These are phyloP conservation scores for Lachancea nothofagi DNA, from an alignment of 805 yeast species.

Conservation along the genomic window DNA sequence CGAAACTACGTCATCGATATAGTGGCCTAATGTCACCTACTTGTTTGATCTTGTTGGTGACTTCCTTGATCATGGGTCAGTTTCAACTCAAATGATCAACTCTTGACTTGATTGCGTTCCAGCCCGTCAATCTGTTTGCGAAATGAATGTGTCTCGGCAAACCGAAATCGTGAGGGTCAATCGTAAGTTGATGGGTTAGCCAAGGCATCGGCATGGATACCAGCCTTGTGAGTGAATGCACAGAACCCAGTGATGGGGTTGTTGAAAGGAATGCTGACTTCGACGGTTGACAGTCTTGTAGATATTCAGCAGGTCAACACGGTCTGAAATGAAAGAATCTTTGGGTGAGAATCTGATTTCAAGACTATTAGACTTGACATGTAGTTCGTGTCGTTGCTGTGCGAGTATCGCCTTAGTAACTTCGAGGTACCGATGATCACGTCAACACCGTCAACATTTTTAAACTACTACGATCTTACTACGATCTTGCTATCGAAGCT, in stretches of 20 bases:
- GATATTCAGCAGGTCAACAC: slow-evolving; percentile 90
- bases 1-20: slow-evolving; percentile 94
- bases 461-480: no score
- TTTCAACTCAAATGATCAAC: slow-evolving; percentile 89
- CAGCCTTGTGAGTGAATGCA: slow-evolving; percentile 99
- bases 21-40: slow-evolving; percentile 93
- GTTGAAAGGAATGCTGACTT: slow-evolving; percentile 95
- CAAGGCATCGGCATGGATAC: slow-evolving; percentile 97
- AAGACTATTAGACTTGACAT: slow-evolving; percentile 95
- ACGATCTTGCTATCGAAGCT: no score
- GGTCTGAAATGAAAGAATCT: slow-evolving; percentile 94
- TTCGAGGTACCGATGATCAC: slow-evolving; percentile 97
- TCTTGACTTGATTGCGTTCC: slow-evolving; percentile 98
- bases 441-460: slow-evolving; percentile 98
- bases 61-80: slow-evolving; percentile 93
- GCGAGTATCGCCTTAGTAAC: slow-evolving; percentile 88
- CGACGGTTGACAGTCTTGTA: slow-evolving; percentile 96
- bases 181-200: slow-evolving; percentile 99
- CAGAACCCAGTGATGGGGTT: slow-evolving; percentile 99
- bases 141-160: slow-evolving; percentile 94
- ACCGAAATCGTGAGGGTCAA: slow-evolving; percentile 93
- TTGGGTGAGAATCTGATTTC: slow-evolving; percentile 96
- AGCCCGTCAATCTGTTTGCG: slow-evolving; percentile 96
- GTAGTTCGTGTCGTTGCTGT: slow-evolving; percentile 98
- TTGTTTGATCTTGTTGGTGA: slow-evolving; percentile 85